Base-by-base conservation (phyloP, 2,329 filamentous ascomycete genomes). In the Epichloe coenophiala region DNA sequence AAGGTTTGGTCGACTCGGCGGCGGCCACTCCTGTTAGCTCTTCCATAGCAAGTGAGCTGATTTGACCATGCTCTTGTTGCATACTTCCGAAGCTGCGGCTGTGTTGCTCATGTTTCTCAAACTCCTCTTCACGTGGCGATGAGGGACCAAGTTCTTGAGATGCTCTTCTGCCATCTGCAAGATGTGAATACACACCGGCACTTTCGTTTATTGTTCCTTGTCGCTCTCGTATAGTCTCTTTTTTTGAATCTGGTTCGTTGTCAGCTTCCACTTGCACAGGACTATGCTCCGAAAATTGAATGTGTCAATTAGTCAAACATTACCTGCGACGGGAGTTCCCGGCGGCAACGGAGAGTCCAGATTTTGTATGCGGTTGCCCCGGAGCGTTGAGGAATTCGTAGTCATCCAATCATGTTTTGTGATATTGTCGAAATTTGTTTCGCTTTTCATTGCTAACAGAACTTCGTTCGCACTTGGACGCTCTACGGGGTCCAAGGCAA, bases 391-490 rank as follows among this genome's bases (percentile, higher is more conserved):
- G 4, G 66, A 55, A 36, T 73, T 65, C 33, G 64, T 68, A 3
- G 65, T 49, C 39, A 52, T 47, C 40, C 61, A 60, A 21, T 67
- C 61, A 27, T 62, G 59, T 45, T 65, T 66, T 46, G 66, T 61
- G 19, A 72, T 58, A 11, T 68, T 66, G 39, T 76, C 71, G 45
- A 74, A 61, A 42, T 63, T 69, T 57, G 66, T 78, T 69, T 86
- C 83, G 38, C 78, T 82, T 57, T 85, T 83, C 66, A 95, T 87
- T 2, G 81, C 86, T 9, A 75, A 74, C 39, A 97, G 67, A 1
- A 98, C 91, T 51, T 97, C 90, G 44, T 82, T 86, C 1, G 93
- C 90, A 43, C 81, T 88, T 0, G 93, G 93, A 6, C 93, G 76
- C 50, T 89, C 80, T 1, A 72, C 70, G 0, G 91, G 88, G 53